Evolutionary conservation across 2,329 filamentous ascomycete species (phyloP).

Genomic region (Diaporthe humulicola): DNA sequence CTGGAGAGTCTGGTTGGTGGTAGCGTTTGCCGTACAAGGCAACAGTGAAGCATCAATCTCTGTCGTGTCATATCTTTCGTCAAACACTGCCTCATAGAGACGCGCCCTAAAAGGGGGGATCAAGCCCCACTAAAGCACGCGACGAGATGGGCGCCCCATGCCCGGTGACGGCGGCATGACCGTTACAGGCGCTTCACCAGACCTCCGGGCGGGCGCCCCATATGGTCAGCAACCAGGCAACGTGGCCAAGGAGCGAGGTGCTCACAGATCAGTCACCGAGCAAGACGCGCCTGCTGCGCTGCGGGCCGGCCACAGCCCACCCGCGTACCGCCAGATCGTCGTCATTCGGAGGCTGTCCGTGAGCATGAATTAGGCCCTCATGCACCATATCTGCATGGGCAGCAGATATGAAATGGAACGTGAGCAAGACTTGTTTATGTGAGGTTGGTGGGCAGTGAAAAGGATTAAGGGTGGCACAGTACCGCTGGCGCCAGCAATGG

Average conservation of each 20-base stretch:
- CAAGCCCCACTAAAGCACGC: slow-evolving; percentile 18
- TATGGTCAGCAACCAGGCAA: slow-evolving; percentile 18
- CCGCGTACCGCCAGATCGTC: slow-evolving; percentile 21
- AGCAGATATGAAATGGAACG: slow-evolving; percentile 21
- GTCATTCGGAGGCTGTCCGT: slow-evolving; percentile 34
- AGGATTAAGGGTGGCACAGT: slow-evolving; percentile 32
- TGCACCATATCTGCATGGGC: not conserved
- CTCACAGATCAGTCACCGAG: slow-evolving; percentile 15
- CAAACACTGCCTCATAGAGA: slow-evolving; percentile 22
- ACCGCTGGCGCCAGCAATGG: slow-evolving; percentile 16
- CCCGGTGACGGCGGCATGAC: slow-evolving; percentile 28
- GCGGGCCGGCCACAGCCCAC: slow-evolving; percentile 25
- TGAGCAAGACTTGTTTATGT: not conserved
- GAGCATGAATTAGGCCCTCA: slow-evolving; percentile 26
- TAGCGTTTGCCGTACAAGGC: not conserved
- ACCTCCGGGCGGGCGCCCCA: slow-evolving; percentile 10
- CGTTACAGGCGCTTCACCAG: slow-evolving; percentile 28
- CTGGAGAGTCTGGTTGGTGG: not conserved
- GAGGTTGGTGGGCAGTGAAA: slow-evolving; percentile 15
- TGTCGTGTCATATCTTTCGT: slow-evolving; percentile 21
- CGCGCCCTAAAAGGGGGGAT: slow-evolving; percentile 25
- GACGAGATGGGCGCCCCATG: slow-evolving; percentile 28
- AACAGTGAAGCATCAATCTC: not conserved
- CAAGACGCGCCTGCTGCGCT: slow-evolving; percentile 11
- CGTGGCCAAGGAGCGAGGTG: slow-evolving; percentile 19